A percentile compares a stretch with the other conserved stretches of the same genome.
Conservation (phyloP, 352 stramenopile genomes). For the Globisporangium carolinianum region DNA sequence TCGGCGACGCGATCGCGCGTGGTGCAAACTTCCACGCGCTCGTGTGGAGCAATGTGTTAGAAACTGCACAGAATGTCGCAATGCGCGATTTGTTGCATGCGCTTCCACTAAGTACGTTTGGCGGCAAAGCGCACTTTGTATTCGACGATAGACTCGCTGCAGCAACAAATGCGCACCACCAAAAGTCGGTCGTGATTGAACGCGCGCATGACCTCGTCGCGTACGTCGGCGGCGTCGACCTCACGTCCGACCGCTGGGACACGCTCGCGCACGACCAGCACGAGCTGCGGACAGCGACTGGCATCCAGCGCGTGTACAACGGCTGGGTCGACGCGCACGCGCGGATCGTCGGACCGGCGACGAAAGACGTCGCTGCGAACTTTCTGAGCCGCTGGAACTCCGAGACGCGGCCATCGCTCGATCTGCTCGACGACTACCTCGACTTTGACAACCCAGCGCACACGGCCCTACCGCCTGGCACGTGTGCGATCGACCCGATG, state of each 20-base stretch:
- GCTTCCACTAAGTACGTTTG: constrained; percentile 9
- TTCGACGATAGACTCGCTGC: constrained; percentile 41
- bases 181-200: constrained; percentile 34
- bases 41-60: constrained; percentile 57
- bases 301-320: constrained; percentile 24
- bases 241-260: constrained; percentile 51
- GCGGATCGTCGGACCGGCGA: constrained; percentile 34
- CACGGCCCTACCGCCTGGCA: background rate
- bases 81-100: constrained; percentile 50
- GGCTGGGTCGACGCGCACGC: constrained; percentile 46
- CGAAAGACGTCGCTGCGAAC: constrained; percentile 40
- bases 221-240: constrained; percentile 46
- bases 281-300: constrained; percentile 18
- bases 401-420: constrained; percentile 15
- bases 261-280: constrained; percentile 39
- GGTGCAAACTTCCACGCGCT: constrained; percentile 45
- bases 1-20: constrained; percentile 22
- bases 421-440: constrained; percentile 21
- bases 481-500: constrained; percentile 6
- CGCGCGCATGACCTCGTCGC: constrained; percentile 14
- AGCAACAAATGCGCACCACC: constrained; percentile 31
- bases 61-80: constrained; percentile 43
- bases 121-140: constrained; percentile 23
- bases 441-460: constrained; percentile 35
- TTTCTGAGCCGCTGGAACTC: constrained; percentile 48